phyloP scores from a whole-genome alignment of 1,284 basidiomycete species.

The Melampsora americana region DNA sequence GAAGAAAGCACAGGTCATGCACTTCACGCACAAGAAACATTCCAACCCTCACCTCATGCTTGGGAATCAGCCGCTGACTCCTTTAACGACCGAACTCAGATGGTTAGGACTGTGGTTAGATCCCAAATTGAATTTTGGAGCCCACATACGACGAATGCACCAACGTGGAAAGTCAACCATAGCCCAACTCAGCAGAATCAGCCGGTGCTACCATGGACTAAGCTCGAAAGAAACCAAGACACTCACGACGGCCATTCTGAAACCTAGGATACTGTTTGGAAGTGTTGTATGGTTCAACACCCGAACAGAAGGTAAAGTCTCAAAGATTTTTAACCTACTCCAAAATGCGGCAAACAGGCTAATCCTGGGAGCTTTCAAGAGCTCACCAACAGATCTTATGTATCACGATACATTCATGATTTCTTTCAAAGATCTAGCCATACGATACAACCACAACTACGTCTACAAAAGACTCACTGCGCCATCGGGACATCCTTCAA shows the following conservation, averaged over 20 bases:
- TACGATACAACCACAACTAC: no score
- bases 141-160: no score
- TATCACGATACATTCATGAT: not conserved
- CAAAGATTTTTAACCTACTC: not conserved
- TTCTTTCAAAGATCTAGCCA: not conserved
- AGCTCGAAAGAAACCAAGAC: not conserved
- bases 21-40: not conserved
- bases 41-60: not conserved
- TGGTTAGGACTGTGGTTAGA: not conserved
- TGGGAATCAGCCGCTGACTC: not conserved
- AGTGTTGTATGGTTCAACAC: no score
- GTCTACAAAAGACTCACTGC: not conserved
- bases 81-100: not conserved
- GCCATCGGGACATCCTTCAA: not conserved
- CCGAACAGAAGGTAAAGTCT: not conserved
- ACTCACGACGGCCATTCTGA: not conserved
- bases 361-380: not conserved
- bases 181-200: not conserved
- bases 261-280: not conserved
- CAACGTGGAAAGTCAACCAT: not conserved
- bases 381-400: not conserved
- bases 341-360: not conserved
- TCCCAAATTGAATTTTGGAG: not conserved
- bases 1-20: slow-evolving; percentile 11
- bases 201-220: not conserved